Conservation (phyloP, 441 rosid species). For the Jatropha podagrica region DNA sequence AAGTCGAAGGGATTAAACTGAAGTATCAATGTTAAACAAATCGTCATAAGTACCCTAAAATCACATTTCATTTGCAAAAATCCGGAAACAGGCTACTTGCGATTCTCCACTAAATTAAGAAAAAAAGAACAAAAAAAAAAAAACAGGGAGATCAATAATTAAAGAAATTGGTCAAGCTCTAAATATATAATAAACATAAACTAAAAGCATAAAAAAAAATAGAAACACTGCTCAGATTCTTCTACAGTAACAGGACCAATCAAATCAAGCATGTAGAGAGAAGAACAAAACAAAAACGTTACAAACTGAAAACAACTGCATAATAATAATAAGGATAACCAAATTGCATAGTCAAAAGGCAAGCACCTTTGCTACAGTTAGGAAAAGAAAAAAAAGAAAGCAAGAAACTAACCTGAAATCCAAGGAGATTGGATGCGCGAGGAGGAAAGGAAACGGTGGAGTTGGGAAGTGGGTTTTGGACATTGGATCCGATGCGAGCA, state of each 20-base stretch:
- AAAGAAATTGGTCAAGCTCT: background rate
- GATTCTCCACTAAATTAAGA: background rate
- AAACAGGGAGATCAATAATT: too few relatives aligned
- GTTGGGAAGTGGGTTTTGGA: constrained; percentile 27
- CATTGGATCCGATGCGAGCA: constrained; percentile 40
- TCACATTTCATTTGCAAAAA: background rate
- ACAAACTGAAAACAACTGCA: background rate
- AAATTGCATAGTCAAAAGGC: background rate
- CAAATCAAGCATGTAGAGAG: background rate
- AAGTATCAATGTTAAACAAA: background rate
- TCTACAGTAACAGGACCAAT: background rate
- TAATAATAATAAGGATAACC: background rate
- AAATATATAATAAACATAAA: background rate
- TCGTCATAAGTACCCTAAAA: background rate
- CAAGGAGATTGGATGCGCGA: constrained; percentile 27
- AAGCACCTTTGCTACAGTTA: too few relatives aligned
- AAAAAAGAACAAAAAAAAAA: too few relatives aligned
- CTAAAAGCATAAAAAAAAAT: background rate
- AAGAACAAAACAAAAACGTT: background rate
- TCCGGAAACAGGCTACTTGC: background rate
- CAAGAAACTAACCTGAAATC: constrained; percentile 47
- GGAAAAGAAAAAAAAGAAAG: background rate
- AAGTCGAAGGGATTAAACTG: background rate
- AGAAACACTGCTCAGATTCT: background rate
- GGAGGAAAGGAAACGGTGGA: constrained; percentile 28